Base-by-base conservation (phyloP, 23 red algal genomes). In the Pyropia haitanensis region DNA sequence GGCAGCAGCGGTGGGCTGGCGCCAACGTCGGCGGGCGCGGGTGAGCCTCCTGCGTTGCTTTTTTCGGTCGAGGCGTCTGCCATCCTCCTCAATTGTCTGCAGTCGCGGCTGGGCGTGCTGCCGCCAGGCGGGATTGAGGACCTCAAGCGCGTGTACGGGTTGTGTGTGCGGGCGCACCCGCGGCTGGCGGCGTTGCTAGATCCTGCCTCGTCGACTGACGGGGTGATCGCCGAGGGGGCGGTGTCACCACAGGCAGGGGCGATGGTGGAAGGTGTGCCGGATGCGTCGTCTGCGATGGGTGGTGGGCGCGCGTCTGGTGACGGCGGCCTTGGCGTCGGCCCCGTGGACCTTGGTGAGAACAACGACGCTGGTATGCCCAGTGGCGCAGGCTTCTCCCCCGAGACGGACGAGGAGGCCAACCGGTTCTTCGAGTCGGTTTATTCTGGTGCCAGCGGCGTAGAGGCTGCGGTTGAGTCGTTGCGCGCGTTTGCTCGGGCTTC, bases 321-420 rank as follows among this genome's bases (percentile, higher is more conserved):
- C 55, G 25, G 55, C 5, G 25, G 55, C 15, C 25, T 58, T 58
- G 55, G 55, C 9, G 19, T 58, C 19, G 19, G 21, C 25, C 55
- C 55, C 21, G 55, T 58, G 19, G 27, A 27, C 69, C 20, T 56
- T 32, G 55, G 69, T n/a, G 69, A 27, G 24, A 6, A 22, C 28
- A 8, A 33, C 49, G 33, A 59, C 3, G 46, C 79, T 12, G 68
- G 54, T 69, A 46, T 46, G 39, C 39, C 39, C 7, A 46, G 39
- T 46, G 39, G 39, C 39, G 39, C 13, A 1, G 70, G 59, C 2
- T 97, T 97, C 33, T 65, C 81, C 15, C 44, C 51, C 19, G 81
- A 79, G 5, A 75, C 88, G 14, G 93, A 97, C 20, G 82, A 86
- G 70, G 84, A 90, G 64, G 77, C 80, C 59, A 83, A 90, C 67